Base-by-base conservation (phyloP, 106 monocot species). In the Iris macrosiphon region DNA sequence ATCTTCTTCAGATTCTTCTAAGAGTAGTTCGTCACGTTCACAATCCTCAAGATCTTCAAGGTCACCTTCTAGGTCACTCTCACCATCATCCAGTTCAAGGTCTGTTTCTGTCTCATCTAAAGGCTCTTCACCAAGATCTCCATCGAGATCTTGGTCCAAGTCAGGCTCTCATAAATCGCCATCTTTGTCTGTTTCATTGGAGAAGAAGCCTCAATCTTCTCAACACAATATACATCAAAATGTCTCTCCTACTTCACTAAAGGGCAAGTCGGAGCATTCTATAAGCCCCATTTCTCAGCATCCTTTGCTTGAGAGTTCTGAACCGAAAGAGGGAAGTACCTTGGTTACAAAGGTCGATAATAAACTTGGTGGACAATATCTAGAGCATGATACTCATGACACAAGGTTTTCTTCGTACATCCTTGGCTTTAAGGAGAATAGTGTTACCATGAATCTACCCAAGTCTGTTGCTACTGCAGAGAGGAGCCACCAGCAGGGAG, bases 161-260 rank as follows among this genome's bases (percentile, higher is more conserved):
- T 51, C 57, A 29, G 65, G 33, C 18, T 40, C 33, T 16, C 57
- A 19, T 20, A 30, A 9, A 32, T 71, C 76, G 47, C 31, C 24
- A 25, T 65, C 75, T 16, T 35, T 69, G 26, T 82, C 87, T 52
- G 33, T 72, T 41, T 74, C 81, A 56, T 40, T 71, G 69, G 71
- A 74, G 17, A 30, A 17, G 16, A 74, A 80, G 30, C 29, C 39
- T 31, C 38, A 65, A 23, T 49, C 73, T 55, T 38, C 61, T 13
- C 20, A 61, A 7, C 33, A 31, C 21, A 63, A 65, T 32, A 49
- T 31, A 23, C 45, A 64, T 15, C 4, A 32, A 14, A 54, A 69
- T 35, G 40, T 39, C 47, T 45, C 48, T 44, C 14, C 3, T 25
- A 41, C 19, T 8, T 55, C 52, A 15, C 31, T 34, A 38, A 52